Conservation (phyloP, 2,329 filamentous ascomycete genomes). For the Epichloe sylvatica region DNA sequence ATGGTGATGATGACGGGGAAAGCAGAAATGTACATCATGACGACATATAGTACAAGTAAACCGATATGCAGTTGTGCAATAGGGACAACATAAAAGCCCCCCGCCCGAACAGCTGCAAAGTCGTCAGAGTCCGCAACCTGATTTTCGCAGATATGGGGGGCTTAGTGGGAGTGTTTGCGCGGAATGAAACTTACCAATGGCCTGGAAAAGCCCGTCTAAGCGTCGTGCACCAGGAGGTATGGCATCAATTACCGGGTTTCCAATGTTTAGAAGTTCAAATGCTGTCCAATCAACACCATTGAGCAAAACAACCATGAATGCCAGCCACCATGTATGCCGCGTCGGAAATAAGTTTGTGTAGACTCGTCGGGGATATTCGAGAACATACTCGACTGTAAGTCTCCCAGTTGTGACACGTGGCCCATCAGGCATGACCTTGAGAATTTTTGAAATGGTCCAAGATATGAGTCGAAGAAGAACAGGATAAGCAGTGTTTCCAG, state of each 20-base stretch:
- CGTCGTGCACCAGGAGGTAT: conserved; percentile 40
- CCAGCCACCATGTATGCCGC: conserved; percentile 50
- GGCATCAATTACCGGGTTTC: conserved; percentile 39
- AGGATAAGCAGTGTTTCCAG: conserved; percentile 53
- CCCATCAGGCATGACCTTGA: neutral
- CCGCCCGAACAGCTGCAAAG: conserved; percentile 41
- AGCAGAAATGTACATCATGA: conserved; percentile 54
- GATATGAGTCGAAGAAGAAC: conserved; percentile 47
- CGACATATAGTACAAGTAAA: conserved; percentile 44
- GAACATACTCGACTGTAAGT: conserved; percentile 38
- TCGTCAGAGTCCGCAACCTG: neutral
- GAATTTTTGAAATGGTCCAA: conserved; percentile 26
- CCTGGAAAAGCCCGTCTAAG: conserved; percentile 53
- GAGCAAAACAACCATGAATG: conserved; percentile 40
- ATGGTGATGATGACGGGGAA: conserved; percentile 51
- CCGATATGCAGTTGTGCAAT: conserved; percentile 43
- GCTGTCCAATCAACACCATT: conserved; percentile 36
- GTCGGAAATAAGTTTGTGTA: conserved; percentile 52
- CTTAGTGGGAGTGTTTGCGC: neutral
- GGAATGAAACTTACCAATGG: conserved; percentile 28
- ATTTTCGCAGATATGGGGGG: neutral
- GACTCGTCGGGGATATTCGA: conserved; percentile 42
- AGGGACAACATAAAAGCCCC: conserved; percentile 51
- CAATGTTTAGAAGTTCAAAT: conserved; percentile 52
- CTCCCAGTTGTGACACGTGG: conserved; percentile 22